These are phyloP conservation scores for Yamadazyma taylorii DNA, from an alignment of 1,139 yeast species.

Conservation along the genomic window DNA sequence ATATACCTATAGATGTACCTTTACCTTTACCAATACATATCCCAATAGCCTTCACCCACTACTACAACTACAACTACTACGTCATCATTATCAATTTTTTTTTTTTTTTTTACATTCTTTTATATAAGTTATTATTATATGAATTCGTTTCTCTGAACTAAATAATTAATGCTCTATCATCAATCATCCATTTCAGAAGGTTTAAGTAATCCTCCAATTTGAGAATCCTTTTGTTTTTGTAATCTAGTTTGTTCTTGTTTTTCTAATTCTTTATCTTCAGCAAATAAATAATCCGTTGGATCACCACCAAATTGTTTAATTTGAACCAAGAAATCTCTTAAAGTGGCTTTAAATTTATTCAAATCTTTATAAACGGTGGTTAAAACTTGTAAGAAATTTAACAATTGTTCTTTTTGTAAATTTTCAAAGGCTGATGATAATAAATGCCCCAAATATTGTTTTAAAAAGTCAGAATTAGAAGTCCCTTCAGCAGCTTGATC, in stretches of 20 bases:
- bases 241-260: slow-evolving; percentile 62
- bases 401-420: slow-evolving; percentile 78
- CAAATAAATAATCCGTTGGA: slow-evolving; percentile 87
- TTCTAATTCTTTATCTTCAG: slow-evolving; percentile 88
- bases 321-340: slow-evolving; percentile 95
- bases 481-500: slow-evolving; percentile 85
- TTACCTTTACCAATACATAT: too few relatives aligned
- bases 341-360: slow-evolving; percentile 73
- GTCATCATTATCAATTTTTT: too few relatives aligned
- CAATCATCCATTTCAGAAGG: slow-evolving; percentile 93
- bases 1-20: too few relatives aligned
- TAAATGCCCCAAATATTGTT: slow-evolving; percentile 80
- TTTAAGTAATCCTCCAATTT: slow-evolving; percentile 90
- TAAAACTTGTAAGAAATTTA: slow-evolving; percentile 77
- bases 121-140: neutral
- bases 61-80: too few relatives aligned
- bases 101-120: neutral
- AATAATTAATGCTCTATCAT: neutral
- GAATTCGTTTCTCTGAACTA: neutral
- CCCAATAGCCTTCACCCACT: too few relatives aligned
- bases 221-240: slow-evolving; percentile 80
- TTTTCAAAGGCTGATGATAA: slow-evolving; percentile 88
- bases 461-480: slow-evolving; percentile 73
- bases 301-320: slow-evolving; percentile 96
- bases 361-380: slow-evolving; percentile 73